These are phyloP conservation scores for Saccharomycopsis amapae DNA, from an alignment of 805 yeast genomes.

Conservation along the genomic window DNA sequence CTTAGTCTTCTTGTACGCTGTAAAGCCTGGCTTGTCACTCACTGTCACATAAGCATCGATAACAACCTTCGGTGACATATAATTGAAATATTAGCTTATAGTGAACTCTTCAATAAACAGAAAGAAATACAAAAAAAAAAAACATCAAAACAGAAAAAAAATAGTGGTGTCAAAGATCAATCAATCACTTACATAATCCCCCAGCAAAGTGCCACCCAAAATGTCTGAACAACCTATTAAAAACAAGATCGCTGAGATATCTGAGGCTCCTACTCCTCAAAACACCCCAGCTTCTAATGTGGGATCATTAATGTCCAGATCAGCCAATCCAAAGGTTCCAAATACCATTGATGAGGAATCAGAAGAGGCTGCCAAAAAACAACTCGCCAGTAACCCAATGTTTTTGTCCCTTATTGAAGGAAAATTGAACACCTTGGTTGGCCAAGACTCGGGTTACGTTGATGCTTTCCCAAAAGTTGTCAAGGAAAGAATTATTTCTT, in stretches of 20 bases:
- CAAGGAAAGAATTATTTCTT: slow-evolving; percentile 69
- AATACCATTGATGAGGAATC: slow-evolving; percentile 70
- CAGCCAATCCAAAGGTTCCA: slow-evolving; percentile 42
- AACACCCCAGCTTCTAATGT: slow-evolving; percentile 91
- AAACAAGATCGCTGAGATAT: slow-evolving; percentile 61
- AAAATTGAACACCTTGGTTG: slow-evolving; percentile 75
- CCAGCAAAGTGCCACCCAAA: not conserved
- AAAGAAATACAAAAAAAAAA: too few relatives aligned
- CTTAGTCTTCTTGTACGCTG: too few relatives aligned
- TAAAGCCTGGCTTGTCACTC: too few relatives aligned
- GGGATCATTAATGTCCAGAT: slow-evolving; percentile 57
- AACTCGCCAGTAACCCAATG: slow-evolving; percentile 69
- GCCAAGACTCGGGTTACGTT: slow-evolving; percentile 81
- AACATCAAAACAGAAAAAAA: too few relatives aligned
- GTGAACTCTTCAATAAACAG: too few relatives aligned
- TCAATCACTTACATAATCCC: too few relatives aligned
- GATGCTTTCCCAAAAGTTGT: slow-evolving; percentile 65
- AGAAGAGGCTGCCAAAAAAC: slow-evolving; percentile 29
- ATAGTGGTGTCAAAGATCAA: too few relatives aligned
- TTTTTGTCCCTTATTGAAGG: slow-evolving; percentile 85
- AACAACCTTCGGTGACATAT: too few relatives aligned
- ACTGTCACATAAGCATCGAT: too few relatives aligned
- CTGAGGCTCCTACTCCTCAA: slow-evolving; percentile 96
- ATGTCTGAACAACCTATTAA: slow-evolving; percentile 87
- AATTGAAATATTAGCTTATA: too few relatives aligned